Evolutionary conservation across 1,139 yeast genomes (phyloP).

Genomic region (Suhomyces choctaworum): DNA sequence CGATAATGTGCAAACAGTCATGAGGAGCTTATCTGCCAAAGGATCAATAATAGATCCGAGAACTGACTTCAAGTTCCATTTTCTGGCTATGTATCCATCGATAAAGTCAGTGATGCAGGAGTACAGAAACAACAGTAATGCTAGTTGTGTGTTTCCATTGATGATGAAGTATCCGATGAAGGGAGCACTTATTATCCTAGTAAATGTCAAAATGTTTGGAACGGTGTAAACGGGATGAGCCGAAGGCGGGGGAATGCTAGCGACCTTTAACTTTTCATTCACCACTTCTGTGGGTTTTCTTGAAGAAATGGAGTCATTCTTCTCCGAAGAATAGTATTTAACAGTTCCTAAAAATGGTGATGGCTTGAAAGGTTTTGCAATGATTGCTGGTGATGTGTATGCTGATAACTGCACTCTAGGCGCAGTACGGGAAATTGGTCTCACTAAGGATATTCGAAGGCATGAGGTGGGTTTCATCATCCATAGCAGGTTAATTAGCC

Average conservation of each 20-base stretch:
- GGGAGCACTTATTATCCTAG: conserved; percentile 80
- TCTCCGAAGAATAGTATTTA: neutral
- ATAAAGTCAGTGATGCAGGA: conserved; percentile 89
- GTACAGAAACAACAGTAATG: conserved; percentile 72
- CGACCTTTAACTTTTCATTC: neutral
- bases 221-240: conserved; percentile 54
- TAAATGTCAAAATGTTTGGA: conserved; percentile 81
- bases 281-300: neutral
- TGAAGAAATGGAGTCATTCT: neutral
- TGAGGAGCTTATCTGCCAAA: conserved; percentile 87
- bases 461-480: no score
- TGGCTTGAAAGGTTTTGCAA: no score
- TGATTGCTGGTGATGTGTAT: no score
- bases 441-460: no score
- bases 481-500: no score
- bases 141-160: conserved; percentile 57
- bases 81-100: conserved; percentile 90
- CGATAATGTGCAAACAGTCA: conserved; percentile 83
- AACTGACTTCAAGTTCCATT: conserved; percentile 71
- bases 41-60: conserved; percentile 94
- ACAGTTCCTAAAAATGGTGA: neutral
- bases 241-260: no score
- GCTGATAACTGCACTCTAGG: no score
- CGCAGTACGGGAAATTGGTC: no score
- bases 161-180: conserved; percentile 76